Conservation (phyloP, 306 rosid genomes). For the Pueraria montana region DNA sequence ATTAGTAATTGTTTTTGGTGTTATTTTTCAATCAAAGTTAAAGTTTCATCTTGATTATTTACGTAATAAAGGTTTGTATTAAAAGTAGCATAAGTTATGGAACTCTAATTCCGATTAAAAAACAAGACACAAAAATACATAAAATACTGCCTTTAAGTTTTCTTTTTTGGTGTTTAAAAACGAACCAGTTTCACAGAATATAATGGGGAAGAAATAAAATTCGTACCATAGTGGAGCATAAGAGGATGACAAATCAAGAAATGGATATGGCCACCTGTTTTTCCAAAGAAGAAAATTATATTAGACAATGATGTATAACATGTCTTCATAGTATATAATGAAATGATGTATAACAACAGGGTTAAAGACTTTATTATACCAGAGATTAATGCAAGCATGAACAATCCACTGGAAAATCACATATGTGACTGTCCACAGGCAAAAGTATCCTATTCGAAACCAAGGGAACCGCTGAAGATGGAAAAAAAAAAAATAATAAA, state of each 20-base stretch:
- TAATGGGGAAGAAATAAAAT: not conserved
- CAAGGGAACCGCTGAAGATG: conserved; percentile 82
- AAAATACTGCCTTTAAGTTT: not conserved
- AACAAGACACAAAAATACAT: not conserved
- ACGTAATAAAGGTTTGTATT: too few species aligned
- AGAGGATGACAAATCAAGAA: conserved; percentile 91
- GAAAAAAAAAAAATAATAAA: not conserved
- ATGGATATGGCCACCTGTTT: conserved; percentile 99
- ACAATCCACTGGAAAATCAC: conserved; percentile 87
- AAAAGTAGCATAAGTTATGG: too few species aligned
- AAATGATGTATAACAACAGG: not conserved
- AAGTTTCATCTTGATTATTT: too few species aligned
- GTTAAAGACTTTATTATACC: conserved; percentile 61
- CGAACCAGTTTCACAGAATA: not conserved
- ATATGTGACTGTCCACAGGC: conserved; percentile 82
- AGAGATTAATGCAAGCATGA: conserved; percentile 79
- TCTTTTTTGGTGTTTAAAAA: not conserved
- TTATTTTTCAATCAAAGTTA: too few species aligned
- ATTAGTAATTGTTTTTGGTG: not conserved
- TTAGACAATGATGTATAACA: conserved; percentile 28
- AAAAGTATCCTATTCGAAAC: conserved; percentile 96
- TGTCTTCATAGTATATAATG: not conserved
- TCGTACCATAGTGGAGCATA: conserved; percentile 91
- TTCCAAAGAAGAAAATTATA: conserved; percentile 6
- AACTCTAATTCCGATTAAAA: not conserved